Evolutionary conservation across 345 rosid genomes (phyloP), one percentile per base, ranked within the genome.

Genomic region (Sonneratia caseolaris): DNA sequence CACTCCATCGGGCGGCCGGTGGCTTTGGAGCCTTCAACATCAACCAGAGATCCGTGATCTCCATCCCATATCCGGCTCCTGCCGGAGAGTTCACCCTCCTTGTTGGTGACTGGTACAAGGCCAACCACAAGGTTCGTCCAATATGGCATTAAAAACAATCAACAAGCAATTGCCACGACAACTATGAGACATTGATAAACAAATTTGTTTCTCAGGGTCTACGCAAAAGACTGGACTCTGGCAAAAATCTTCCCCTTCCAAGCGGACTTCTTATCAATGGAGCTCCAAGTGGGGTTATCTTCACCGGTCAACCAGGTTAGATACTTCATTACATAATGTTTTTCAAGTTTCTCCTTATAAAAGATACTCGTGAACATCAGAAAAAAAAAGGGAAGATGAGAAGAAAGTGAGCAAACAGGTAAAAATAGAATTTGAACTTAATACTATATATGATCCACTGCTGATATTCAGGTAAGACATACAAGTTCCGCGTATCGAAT

Each of bases 191-290:
- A 27, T 27, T 27, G 1, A 27, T 27, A 27, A 27, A 27, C 32
- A 27, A 0, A 27, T 71, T 14, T 43, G 9, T 27, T 8, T 69
- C 70, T 32, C 81, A 93, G 97, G 84, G 66, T 18, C 74, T 94
- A 74, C 70, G 67, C 75, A 69, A 76, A 64, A 75, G 10, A 65
- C 84, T 89, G 19, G 87, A 91, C 66, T 71, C 79, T 3, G 95
- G 96, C 53, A 74, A 49, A 36, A 42, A 71, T 45, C 84, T 88
- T 70, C 86, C 88, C 55, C 32, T 45, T 61, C 90, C 96, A 7
- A 91, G 85, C 77, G 90, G 72, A 71, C 82, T 93, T 79, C 90
- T 91, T 18, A 86, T 89, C 64, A 93, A 91, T 80, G 98, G 98
- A 48, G 76, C 32, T 40, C 68, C 79, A 11, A 71, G 71, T 19